phyloP scores from a whole-genome alignment of 352 stramenopile genomes.

The Globisporangium nagaii region DNA sequence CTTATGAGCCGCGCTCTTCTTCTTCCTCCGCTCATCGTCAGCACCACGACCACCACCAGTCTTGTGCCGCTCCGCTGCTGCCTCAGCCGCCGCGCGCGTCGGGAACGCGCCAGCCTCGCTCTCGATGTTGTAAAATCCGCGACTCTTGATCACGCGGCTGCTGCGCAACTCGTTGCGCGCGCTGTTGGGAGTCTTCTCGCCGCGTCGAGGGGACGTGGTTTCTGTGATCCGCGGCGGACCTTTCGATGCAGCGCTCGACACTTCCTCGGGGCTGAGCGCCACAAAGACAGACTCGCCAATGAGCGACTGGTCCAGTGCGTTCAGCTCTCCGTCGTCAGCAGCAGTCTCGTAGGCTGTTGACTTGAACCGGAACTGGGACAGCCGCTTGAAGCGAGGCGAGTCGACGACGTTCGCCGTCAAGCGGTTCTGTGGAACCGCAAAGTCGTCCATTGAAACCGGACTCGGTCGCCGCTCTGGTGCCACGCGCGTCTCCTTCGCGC shows the following conservation, averaged over 20 bases:
- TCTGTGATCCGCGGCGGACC: slow-evolving; percentile 19
- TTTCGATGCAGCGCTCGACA: slow-evolving; percentile 1
- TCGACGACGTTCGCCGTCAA: slow-evolving; percentile 19
- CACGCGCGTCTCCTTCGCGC: slow-evolving; percentile 9
- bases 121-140: slow-evolving; percentile 69
- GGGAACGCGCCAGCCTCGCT: slow-evolving; percentile 10
- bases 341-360: no score
- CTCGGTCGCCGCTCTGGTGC: slow-evolving; percentile 23
- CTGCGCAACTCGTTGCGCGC: slow-evolving; percentile 20
- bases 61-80: neutral
- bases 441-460: slow-evolving; percentile 67
- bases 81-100: neutral
- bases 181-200: neutral
- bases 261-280: slow-evolving; percentile 21
- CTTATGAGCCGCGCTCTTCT: neutral
- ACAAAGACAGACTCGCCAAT: slow-evolving; percentile 69
- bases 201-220: slow-evolving; percentile 29
- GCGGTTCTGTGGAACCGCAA: slow-evolving; percentile 27
- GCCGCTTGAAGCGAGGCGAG: slow-evolving; percentile 36
- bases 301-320: slow-evolving; percentile 51
- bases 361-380: slow-evolving; percentile 25
- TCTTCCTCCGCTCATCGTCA: neutral
- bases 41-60: no score
- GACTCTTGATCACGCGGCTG: slow-evolving; percentile 73
- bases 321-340: slow-evolving; percentile 19